phyloP scores from a whole-genome alignment of 2,329 filamentous ascomycete species.

The Colletotrichum sp. region DNA sequence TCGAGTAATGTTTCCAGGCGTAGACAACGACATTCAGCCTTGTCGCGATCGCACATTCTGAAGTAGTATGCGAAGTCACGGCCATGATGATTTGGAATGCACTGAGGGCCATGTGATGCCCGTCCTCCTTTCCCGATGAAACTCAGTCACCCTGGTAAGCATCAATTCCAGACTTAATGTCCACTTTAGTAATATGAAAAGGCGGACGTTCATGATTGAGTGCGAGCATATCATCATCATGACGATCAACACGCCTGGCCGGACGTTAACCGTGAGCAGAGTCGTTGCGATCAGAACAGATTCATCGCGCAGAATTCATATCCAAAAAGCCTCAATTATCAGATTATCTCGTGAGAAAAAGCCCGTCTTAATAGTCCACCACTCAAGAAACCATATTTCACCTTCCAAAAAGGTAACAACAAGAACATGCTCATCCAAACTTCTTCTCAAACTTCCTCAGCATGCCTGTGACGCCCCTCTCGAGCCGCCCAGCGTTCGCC shows the following conservation, averaged over 20 bases:
- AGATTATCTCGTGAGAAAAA: background rate
- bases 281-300: background rate
- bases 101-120: background rate
- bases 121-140: background rate
- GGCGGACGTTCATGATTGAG: background rate
- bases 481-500: conserved; percentile 68
- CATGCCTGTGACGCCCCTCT: conserved; percentile 74
- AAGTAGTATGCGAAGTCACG: background rate
- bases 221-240: background rate
- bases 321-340: background rate
- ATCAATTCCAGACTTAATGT: background rate
- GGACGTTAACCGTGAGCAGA: background rate
- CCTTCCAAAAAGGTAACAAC: background rate
- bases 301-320: background rate
- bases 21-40: background rate
- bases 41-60: background rate
- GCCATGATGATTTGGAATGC: background rate
- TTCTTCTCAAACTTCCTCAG: conserved; percentile 83
- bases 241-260: background rate
- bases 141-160: background rate
- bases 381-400: background rate
- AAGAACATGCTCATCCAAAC: conserved; percentile 50
- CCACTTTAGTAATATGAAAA: background rate
- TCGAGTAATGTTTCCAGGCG: background rate
- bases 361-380: background rate